Percentiles rank a stretch among this genome's conserved stretches.
Conservation (phyloP, 495 filamentous ascomycete genomes). For the Daldinia concentrica region DNA sequence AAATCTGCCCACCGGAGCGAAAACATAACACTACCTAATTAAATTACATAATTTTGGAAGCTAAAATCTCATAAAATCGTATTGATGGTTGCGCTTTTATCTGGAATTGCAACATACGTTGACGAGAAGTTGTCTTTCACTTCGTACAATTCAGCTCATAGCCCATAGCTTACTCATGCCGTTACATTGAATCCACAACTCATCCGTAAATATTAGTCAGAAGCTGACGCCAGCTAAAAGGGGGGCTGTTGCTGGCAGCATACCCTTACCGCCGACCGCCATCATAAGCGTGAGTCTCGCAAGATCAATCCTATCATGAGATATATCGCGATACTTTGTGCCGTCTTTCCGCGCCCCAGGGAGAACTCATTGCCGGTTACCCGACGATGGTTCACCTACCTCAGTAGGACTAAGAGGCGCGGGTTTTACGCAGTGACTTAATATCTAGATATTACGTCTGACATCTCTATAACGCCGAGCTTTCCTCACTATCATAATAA, state of each 20-base stretch:
- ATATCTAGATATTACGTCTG: background rate
- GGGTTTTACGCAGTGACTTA: background rate
- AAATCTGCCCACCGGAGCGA: background rate
- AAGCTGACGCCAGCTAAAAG: conserved; percentile 17
- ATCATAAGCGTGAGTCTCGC: background rate
- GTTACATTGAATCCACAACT: conserved; percentile 6
- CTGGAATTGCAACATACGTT: background rate
- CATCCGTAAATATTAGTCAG: conserved; percentile 11
- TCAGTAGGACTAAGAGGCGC: background rate
- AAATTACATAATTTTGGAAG: background rate
- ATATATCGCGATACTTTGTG: background rate
- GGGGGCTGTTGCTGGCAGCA: background rate
- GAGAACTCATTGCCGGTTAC: background rate
- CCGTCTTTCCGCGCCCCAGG: background rate
- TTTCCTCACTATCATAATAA: background rate
- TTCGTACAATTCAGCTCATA: background rate
- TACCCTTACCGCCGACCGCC: background rate
- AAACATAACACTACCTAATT: background rate
- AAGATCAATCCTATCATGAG: background rate
- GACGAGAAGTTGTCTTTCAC: background rate
- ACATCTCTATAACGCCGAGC: background rate
- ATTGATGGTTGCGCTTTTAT: background rate
- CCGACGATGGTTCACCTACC: background rate
- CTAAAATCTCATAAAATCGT: background rate
- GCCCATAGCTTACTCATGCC: conserved; percentile 9